Evolutionary conservation across 495 filamentous ascomycete genomes (phyloP).

Genomic region (Endocarpon pusillum): DNA sequence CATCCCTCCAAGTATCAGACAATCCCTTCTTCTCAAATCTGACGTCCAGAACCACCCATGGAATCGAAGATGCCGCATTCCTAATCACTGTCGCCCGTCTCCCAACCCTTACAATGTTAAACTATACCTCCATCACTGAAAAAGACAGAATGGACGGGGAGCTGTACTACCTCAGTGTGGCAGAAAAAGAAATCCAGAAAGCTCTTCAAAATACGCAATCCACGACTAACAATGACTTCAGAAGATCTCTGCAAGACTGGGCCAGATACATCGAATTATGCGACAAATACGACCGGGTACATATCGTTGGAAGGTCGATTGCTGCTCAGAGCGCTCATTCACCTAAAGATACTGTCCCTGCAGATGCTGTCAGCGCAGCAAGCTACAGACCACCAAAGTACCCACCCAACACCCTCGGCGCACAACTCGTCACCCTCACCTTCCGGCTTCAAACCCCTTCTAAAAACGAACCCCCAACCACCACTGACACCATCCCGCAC

Average conservation of each 20-base stretch:
- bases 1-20: constrained; percentile 55
- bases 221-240: too few relatives aligned
- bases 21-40: constrained; percentile 60
- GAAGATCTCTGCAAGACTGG: constrained; percentile 40
- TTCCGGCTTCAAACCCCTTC: neutral
- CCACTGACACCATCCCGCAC: neutral
- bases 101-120: constrained; percentile 45
- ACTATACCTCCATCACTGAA: constrained; percentile 55
- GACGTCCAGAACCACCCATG: constrained; percentile 19
- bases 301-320: constrained; percentile 23
- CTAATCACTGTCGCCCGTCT: constrained; percentile 80
- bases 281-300: constrained; percentile 48
- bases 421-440: constrained; percentile 6
- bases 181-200: constrained; percentile 52
- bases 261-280: constrained; percentile 58
- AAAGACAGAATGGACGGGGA: constrained; percentile 74
- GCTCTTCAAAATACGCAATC: constrained; percentile 30
- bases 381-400: constrained; percentile 39
- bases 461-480: neutral
- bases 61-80: constrained; percentile 53
- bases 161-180: constrained; percentile 74
- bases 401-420: too few relatives aligned
- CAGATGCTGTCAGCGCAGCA: constrained; percentile 45
- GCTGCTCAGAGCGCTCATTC: constrained; percentile 14
- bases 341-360: constrained; percentile 56